These are phyloP conservation scores for Trichoderma guizhouense DNA, from an alignment of 2,329 filamentous ascomycete genomes.

Conservation along the genomic window DNA sequence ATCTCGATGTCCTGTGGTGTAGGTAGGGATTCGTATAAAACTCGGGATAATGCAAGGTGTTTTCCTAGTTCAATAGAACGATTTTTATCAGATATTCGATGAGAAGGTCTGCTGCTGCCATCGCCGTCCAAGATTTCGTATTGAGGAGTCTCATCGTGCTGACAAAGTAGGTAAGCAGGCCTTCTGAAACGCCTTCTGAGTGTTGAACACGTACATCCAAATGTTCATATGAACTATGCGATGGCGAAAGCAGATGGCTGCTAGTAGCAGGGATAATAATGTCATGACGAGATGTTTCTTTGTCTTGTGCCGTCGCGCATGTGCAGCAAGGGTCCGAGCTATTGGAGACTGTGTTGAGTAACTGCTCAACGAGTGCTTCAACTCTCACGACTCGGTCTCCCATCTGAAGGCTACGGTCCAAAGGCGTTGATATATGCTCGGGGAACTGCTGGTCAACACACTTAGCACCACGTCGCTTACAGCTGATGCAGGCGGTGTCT, in stretches of 20 bases:
- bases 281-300: background rate
- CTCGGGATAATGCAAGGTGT: background rate
- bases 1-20: background rate
- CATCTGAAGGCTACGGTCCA: constrained; percentile 21
- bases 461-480: constrained; percentile 39
- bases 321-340: background rate
- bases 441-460: constrained; percentile 50
- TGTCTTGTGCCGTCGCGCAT: background rate
- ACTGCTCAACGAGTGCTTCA: constrained; percentile 34
- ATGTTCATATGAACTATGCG: background rate
- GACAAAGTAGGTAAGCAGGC: background rate
- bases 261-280: background rate
- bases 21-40: background rate
- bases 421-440: constrained; percentile 28
- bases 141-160: background rate
- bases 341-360: constrained; percentile 18
- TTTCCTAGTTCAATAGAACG: background rate
- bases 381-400: constrained; percentile 35
- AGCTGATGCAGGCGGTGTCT: constrained; percentile 43
- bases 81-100: background rate
- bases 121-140: background rate
- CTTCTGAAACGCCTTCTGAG: background rate
- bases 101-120: background rate
- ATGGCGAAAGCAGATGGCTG: background rate
- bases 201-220: background rate